These are phyloP conservation scores for Begonia masoniana DNA, from an alignment of 306 rosid genomes.

Conservation along the genomic window DNA sequence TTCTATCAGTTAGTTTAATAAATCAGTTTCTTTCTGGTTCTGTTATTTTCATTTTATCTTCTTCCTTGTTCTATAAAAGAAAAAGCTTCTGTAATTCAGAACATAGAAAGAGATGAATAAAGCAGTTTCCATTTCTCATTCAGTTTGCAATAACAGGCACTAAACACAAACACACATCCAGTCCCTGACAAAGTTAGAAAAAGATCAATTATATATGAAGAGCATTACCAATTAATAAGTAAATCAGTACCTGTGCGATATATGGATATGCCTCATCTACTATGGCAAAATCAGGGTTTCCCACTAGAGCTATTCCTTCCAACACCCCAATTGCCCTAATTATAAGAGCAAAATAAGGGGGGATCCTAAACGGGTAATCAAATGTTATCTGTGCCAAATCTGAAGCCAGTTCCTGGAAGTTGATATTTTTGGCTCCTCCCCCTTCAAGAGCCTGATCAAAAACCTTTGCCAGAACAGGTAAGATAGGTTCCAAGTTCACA, in stretches of 20 bases:
- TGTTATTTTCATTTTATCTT: too few relatives aligned
- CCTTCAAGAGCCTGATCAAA: slow-evolving; percentile 99
- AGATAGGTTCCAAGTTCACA: slow-evolving; percentile 85
- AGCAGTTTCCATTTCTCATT: too few relatives aligned
- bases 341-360: slow-evolving; percentile 96
- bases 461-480: slow-evolving; percentile 95
- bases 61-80: too few relatives aligned
- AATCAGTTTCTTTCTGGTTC: too few relatives aligned
- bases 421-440: slow-evolving; percentile 95
- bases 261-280: slow-evolving; percentile 99
- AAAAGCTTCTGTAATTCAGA: too few relatives aligned
- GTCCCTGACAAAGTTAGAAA: background rate
- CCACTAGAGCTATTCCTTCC: slow-evolving; percentile 96
- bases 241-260: slow-evolving; percentile 75
- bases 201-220: background rate
- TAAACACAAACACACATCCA: background rate
- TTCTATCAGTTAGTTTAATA: too few relatives aligned
- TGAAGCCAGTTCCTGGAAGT: slow-evolving; percentile 95
- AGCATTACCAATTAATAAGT: background rate
- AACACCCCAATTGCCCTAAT: slow-evolving; percentile 95
- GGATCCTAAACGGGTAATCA: slow-evolving; percentile 97
- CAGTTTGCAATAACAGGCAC: background rate
- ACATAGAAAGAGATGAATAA: too few relatives aligned
- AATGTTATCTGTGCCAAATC: slow-evolving; percentile 98
- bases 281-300: slow-evolving; percentile 93